phyloP scores from a whole-genome alignment of 2,329 filamentous ascomycete species.

The Aspergillus persii region DNA sequence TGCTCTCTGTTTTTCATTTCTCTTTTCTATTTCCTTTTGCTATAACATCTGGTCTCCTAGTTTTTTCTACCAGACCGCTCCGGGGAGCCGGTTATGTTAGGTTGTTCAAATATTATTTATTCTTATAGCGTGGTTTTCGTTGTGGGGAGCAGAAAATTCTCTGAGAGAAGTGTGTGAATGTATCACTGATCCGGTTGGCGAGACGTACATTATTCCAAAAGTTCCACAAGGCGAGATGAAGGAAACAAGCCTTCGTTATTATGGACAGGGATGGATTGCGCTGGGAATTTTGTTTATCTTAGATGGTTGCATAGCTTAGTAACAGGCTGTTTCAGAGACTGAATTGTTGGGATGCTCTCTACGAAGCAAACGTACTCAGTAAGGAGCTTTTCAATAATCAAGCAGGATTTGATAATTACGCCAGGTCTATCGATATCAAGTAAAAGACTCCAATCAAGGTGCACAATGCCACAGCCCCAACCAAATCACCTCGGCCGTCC shows the following conservation, averaged over 20 bases:
- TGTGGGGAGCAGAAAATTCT: slow-evolving; percentile 1
- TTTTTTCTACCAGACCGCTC: slow-evolving; percentile 4
- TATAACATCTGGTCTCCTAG: slow-evolving; percentile 14
- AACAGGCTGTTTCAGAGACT: slow-evolving; percentile 9
- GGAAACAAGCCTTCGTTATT: slow-evolving; percentile 2
- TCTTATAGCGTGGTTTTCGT: slow-evolving; percentile 4
- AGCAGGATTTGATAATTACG: not conserved
- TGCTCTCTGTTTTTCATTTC: slow-evolving; percentile 12
- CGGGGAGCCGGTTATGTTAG: slow-evolving; percentile 6
- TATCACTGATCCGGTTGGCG: slow-evolving; percentile 10
- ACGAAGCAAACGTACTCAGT: too few species aligned
- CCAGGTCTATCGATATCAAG: not conserved
- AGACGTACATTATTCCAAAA: slow-evolving; percentile 1
- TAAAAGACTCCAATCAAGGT: not conserved
- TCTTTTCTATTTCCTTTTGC: slow-evolving; percentile 1
- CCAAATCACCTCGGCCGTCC: too few species aligned
- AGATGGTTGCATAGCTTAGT: slow-evolving; percentile 25
- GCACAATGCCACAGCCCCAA: not conserved
- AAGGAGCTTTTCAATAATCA: too few species aligned
- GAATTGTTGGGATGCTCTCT: not conserved
- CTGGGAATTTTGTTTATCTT: slow-evolving; percentile 22
- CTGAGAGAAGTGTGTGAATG: slow-evolving; percentile 5
- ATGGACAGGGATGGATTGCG: slow-evolving; percentile 4
- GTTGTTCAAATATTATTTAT: slow-evolving; percentile 8
- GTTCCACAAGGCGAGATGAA: not conserved